Percentiles rank a stretch among this genome's conserved stretches.
These are phyloP conservation scores for Arthrobotrys sphaeroides DNA, from an alignment of 2,329 filamentous ascomycete species.

Conservation along the genomic window DNA sequence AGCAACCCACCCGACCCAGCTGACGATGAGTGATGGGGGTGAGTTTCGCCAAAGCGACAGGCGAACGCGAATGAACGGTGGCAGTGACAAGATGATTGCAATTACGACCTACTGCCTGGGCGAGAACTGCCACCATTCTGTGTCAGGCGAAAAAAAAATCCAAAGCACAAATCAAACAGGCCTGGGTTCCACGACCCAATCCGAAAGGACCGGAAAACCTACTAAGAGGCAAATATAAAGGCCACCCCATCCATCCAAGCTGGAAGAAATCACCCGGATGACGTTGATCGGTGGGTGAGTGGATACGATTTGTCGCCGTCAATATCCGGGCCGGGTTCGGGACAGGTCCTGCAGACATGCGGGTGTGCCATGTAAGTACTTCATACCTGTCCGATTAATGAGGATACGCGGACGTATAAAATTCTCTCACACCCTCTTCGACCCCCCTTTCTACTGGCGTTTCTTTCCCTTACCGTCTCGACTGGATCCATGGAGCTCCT, in stretches of 20 bases:
- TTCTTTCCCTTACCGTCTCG: not conserved
- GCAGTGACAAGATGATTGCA: not conserved
- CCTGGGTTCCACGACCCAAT: constrained; percentile 10
- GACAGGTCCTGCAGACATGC: not conserved
- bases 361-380: constrained; percentile 8
- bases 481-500: constrained; percentile 11
- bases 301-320: constrained; percentile 18
- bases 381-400: no score
- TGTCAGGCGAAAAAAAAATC: constrained; percentile 27
- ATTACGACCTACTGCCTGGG: not conserved
- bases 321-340: constrained; percentile 14
- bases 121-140: constrained; percentile 12
- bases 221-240: constrained; percentile 3
- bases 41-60: not conserved
- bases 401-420: constrained; percentile 10
- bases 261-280: constrained; percentile 12
- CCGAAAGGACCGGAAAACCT: not conserved
- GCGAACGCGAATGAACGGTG: not conserved
- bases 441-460: not conserved
- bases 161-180: constrained; percentile 4
- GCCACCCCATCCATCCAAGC: not conserved
- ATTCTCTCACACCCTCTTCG: constrained; percentile 7
- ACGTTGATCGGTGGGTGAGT: constrained; percentile 23
- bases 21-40: not conserved
- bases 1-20: not conserved